Evolutionary conservation across 2,329 filamentous ascomycete species (phyloP), one percentile per base, ranked within the genome.

Genomic region (Penicillium verrucosum): DNA sequence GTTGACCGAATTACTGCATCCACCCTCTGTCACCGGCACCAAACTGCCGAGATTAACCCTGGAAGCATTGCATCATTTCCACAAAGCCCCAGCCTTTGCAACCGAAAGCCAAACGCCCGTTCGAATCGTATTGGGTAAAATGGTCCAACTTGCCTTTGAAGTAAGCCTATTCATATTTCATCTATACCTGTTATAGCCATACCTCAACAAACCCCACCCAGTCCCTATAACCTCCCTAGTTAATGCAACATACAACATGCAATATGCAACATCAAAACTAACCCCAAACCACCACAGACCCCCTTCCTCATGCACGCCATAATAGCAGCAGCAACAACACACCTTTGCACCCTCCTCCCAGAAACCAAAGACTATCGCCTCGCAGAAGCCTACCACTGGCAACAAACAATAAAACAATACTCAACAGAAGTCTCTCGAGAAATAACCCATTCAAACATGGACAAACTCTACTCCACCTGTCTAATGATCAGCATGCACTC

Each of bases 241-340:
- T n/a, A 46, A 51, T 11, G 11, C n/a, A 43, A 23, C 18, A 12
- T 5, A 18, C 18, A 18, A 18, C 18, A 18, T 18, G 2, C 18
- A 18, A 18, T 2, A 18, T 18, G 18, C 18, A 18, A 18, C 18
- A 18, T 10, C 16, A n/a, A 38, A 43, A 38, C 43, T 42, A 34
- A 50, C 44, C 9, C 36, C 29, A 34, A 41, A 47, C 52, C 38
- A 47, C 10, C 7, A 16, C 41, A 75, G 69, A 69, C 68, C 10
- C 72, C 73, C 1, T 71, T 72, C 45, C 66, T 75, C 30, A 72
- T 75, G 73, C 73, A 76, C 58, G 65, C 67, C 32, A 61, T 75
- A 21, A 66, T 75, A 44, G 73, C 67, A 4, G 60, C 65, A 18
- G 65, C 71, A 37, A 69, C 66, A 6, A 68, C 66, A 14, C 69